These are phyloP conservation scores for Pestalotiopsis sp. DNA, from an alignment of 2,329 filamentous ascomycete species.

Conservation along the genomic window DNA sequence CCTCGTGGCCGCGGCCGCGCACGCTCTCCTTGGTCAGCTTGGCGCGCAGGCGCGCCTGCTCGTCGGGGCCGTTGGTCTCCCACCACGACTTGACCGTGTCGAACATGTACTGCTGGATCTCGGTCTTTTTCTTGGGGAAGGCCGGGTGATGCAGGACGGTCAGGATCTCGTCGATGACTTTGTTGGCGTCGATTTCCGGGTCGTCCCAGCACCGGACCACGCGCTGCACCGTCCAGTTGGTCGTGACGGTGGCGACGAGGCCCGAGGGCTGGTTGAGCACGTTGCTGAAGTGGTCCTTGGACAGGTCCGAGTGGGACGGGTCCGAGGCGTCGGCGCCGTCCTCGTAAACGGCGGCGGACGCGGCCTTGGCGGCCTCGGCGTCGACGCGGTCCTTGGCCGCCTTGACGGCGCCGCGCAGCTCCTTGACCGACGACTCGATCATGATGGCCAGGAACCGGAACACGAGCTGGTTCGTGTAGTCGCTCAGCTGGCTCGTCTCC, in stretches of 20 bases:
- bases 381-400: slow-evolving; percentile 33
- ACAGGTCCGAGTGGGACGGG: slow-evolving; percentile 61
- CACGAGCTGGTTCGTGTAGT: slow-evolving; percentile 32
- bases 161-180: slow-evolving; percentile 64
- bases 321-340: slow-evolving; percentile 45
- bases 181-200: slow-evolving; percentile 61
- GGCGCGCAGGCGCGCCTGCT: slow-evolving; percentile 23
- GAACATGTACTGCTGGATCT: slow-evolving; percentile 68
- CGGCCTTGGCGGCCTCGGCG: slow-evolving; percentile 30
- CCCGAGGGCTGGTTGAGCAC: slow-evolving; percentile 59
- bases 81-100: slow-evolving; percentile 64
- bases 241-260: slow-evolving; percentile 57
- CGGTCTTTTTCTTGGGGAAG: slow-evolving; percentile 50
- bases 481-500: slow-evolving; percentile 28
- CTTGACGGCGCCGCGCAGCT: slow-evolving; percentile 31
- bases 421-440: slow-evolving; percentile 32
- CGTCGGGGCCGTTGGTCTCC: slow-evolving; percentile 21
- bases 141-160: slow-evolving; percentile 71
- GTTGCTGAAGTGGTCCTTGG: slow-evolving; percentile 64
- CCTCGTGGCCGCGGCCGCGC: slow-evolving; percentile 28
- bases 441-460: slow-evolving; percentile 31
- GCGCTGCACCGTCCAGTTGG: slow-evolving; percentile 69
- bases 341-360: slow-evolving; percentile 28
- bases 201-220: slow-evolving; percentile 73
- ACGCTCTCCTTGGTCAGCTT: slow-evolving; percentile 32